Percentiles rank a stretch among this genome's conserved stretches.
Conservation (phyloP, 1,284 basidiomycete species). For the Leccinum pachyderme region DNA sequence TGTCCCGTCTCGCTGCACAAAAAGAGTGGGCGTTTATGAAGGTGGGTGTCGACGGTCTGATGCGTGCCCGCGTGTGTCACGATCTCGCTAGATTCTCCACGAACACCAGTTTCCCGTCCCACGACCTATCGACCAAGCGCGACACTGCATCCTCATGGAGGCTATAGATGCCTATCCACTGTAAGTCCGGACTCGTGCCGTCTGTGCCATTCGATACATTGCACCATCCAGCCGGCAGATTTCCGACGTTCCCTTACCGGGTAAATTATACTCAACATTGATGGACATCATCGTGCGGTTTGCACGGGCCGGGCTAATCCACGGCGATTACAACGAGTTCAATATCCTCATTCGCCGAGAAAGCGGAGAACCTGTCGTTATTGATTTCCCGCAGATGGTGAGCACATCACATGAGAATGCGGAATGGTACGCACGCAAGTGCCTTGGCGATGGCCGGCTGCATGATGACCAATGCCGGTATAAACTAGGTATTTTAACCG, state of each 20-base stretch:
- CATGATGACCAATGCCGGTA: constrained; percentile 8
- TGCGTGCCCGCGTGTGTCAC: neutral
- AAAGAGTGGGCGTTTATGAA: constrained; percentile 99
- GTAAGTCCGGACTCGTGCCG: constrained; percentile 42
- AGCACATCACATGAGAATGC: constrained; percentile 96
- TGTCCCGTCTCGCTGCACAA: constrained; percentile 93
- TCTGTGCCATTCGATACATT: neutral
- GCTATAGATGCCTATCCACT: constrained; percentile 95
- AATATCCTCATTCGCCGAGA: constrained; percentile 91
- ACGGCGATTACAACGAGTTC: constrained; percentile 99
- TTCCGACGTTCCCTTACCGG: constrained; percentile 78
- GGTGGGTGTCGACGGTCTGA: constrained; percentile 42
- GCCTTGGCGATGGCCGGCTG: constrained; percentile 16
- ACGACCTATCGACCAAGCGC: constrained; percentile 88
- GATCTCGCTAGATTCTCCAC: constrained; percentile 73
- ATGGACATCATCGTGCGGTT: constrained; percentile 98
- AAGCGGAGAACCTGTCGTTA: constrained; percentile 84
- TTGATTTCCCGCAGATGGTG: constrained; percentile 99
- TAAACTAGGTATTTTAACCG: constrained; percentile 91
- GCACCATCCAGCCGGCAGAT: constrained; percentile 77
- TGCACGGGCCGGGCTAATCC: constrained; percentile 90
- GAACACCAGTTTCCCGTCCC: constrained; percentile 95
- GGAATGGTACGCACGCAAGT: constrained; percentile 70
- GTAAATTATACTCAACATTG: constrained; percentile 85
- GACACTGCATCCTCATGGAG: constrained; percentile 96